phyloP scores from a whole-genome alignment of 352 stramenopile species.

The Pythium apleroticum region DNA sequence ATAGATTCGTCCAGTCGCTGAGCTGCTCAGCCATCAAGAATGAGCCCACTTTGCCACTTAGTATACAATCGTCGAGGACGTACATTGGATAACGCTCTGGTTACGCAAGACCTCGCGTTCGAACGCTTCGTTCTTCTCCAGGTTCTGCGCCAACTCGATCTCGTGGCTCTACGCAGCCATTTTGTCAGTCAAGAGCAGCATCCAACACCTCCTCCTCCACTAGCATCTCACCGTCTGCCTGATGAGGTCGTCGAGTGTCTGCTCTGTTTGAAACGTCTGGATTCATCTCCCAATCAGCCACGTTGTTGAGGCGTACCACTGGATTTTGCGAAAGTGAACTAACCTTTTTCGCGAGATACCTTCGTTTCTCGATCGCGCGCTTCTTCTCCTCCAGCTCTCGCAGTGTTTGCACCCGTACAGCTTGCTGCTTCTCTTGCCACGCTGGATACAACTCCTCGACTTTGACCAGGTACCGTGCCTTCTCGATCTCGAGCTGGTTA shows the following conservation, averaged over 20 bases:
- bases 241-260: slow-evolving; percentile 67
- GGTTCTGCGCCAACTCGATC: slow-evolving; percentile 66
- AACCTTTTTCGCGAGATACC: slow-evolving; percentile 76
- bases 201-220: not conserved
- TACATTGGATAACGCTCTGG: slow-evolving; percentile 55
- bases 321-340: not conserved
- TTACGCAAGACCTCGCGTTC: slow-evolving; percentile 60
- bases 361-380: slow-evolving; percentile 57
- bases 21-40: slow-evolving; percentile 26
- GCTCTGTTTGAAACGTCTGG: slow-evolving; percentile 83
- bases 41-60: not conserved
- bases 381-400: slow-evolving; percentile 75
- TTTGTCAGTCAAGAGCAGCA: not conserved
- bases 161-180: slow-evolving; percentile 52
- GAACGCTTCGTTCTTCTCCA: slow-evolving; percentile 76
- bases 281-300: slow-evolving; percentile 2
- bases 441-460: slow-evolving; percentile 69
- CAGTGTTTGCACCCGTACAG: slow-evolving; percentile 51
- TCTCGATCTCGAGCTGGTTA: slow-evolving; percentile 56
- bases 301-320: not conserved
- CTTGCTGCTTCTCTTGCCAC: slow-evolving; percentile 71
- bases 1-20: slow-evolving; percentile 61
- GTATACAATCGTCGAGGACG: not conserved
- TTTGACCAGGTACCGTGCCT: slow-evolving; percentile 53
- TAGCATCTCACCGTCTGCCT: slow-evolving; percentile 47